Percentiles rank a stretch among this genome's conserved stretches.
These are phyloP conservation scores for Hygrocybe punicea DNA, from an alignment of 768 basidiomycete species.

Conservation along the genomic window DNA sequence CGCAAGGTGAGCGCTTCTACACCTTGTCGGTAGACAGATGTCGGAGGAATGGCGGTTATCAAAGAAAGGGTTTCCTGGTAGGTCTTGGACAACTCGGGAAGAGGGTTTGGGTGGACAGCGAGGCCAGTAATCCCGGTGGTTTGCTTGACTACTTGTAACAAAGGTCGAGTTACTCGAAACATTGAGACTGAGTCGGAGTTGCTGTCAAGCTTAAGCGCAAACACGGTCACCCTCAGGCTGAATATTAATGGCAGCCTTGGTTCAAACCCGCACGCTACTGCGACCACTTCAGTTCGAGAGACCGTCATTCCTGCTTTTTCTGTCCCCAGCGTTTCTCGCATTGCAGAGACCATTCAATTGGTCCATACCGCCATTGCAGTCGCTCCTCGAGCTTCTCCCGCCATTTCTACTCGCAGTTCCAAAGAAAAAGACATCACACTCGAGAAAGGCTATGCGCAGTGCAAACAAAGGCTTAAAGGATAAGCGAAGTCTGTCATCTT, in stretches of 20 bases:
- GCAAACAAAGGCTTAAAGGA: conserved; percentile 95
- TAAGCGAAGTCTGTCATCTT: conserved; percentile 67
- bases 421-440: conserved; percentile 91
- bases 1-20: conserved; percentile 80
- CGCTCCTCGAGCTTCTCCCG: conserved; percentile 72
- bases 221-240: too few species aligned
- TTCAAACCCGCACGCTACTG: conserved; percentile 23
- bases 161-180: conserved; percentile 74
- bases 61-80: conserved; percentile 74
- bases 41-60: conserved; percentile 68
- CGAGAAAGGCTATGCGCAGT: conserved; percentile 89
- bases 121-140: conserved; percentile 89
- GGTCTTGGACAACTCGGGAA: conserved; percentile 70
- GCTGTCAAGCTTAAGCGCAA: conserved; percentile 13
- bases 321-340: not conserved
- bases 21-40: conserved; percentile 87
- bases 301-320: not conserved
- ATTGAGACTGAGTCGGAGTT: conserved; percentile 41
- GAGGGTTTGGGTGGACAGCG: conserved; percentile 76
- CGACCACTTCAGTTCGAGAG: conserved; percentile 4
- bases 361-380: conserved; percentile 41
- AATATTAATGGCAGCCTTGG: conserved; percentile 41
- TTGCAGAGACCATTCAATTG: not conserved
- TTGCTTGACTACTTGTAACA: conserved; percentile 63
- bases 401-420: conserved; percentile 89